Base-by-base conservation (phyloP, 2,329 filamentous ascomycete species). In the Aspergillus proliferans region DNA sequence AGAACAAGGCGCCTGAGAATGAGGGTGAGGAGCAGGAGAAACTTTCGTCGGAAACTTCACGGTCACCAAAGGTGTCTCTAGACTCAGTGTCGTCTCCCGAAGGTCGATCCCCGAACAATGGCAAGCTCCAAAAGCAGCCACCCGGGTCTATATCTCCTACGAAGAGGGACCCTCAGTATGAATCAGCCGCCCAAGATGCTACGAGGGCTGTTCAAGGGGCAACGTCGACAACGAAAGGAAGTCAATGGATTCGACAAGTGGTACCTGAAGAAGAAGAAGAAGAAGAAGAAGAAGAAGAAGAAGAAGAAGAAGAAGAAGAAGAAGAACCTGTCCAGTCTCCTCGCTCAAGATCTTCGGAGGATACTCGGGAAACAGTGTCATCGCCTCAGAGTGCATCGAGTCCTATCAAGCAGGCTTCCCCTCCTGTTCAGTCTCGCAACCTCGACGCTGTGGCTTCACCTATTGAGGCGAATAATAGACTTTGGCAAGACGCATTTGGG, bases 71-170 rank as follows among this genome's bases (percentile, higher is more conserved):
- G 58, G 68, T 70, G 21, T 75, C 72, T 4, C 57, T 63, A 39
- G 74, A 76, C 45, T 72, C 69, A 9, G 47, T 71, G 18, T 65
- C 61, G 15, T 58, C 63, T 6, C 68, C 68, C 18, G 70, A 46
- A 50, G 60, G 19, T 44, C 59, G 3, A 39, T 70, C 76, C 8
- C 81, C 85, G 55, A 76, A 82, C 51, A 76, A 80, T 3, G 82
- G 80, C 71, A 90, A 88, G 66, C 72, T 89, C 46, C 85, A 88
- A 60, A 90, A 90, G 66, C 78, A 79, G 48, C 78, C 79, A 49
- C 77, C 80, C n/a, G 61, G 64, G 14, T 67, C 60, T 19, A 43
- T 60, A 14, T 67, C 68, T 26, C 57, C 65, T 18, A 58, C 53
- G 67, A 76, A 71, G 40, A 71, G 72, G 43, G 70, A 69, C 60